Conservation (phyloP, 2,329 filamentous ascomycete species). For the Colletotrichum nymphaeae region DNA sequence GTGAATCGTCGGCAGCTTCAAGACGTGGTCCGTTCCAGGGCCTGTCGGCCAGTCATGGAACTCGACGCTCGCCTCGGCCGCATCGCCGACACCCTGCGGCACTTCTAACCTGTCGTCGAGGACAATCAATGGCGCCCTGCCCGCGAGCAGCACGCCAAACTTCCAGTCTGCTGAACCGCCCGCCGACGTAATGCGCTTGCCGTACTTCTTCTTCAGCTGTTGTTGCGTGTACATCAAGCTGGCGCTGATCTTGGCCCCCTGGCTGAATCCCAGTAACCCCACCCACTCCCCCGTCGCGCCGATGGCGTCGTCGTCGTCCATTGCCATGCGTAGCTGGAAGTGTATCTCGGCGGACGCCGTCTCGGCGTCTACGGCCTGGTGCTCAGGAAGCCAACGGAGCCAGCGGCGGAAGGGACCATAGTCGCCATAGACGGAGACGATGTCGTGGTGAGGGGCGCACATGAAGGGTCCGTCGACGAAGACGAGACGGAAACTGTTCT, state of each 20-base stretch:
- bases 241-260: slow-evolving; percentile 71
- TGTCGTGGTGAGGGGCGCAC: slow-evolving; percentile 70
- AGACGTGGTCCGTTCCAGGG: slow-evolving; percentile 53
- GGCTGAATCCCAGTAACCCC: slow-evolving; percentile 73
- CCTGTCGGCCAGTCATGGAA: slow-evolving; percentile 58
- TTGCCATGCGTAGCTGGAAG: slow-evolving; percentile 53
- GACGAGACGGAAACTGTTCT: slow-evolving; percentile 73
- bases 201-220: slow-evolving; percentile 54
- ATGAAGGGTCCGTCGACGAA: slow-evolving; percentile 78
- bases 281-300: slow-evolving; percentile 69
- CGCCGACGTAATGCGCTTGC: slow-evolving; percentile 38
- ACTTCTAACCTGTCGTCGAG: slow-evolving; percentile 52
- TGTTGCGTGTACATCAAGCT: slow-evolving; percentile 73
- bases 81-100: slow-evolving; percentile 38
- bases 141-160: slow-evolving; percentile 73
- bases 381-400: slow-evolving; percentile 72
- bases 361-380: slow-evolving; percentile 62
- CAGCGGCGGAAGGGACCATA: slow-evolving; percentile 73
- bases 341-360: slow-evolving; percentile 54
- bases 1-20: slow-evolving; percentile 72
- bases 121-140: slow-evolving; percentile 68
- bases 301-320: slow-evolving; percentile 60
- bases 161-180: slow-evolving; percentile 56
- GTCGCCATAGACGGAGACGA: slow-evolving; percentile 73
- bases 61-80: slow-evolving; percentile 44